Base-by-base conservation (phyloP, 2,329 filamentous ascomycete genomes). In the Cercospora sp. region DNA sequence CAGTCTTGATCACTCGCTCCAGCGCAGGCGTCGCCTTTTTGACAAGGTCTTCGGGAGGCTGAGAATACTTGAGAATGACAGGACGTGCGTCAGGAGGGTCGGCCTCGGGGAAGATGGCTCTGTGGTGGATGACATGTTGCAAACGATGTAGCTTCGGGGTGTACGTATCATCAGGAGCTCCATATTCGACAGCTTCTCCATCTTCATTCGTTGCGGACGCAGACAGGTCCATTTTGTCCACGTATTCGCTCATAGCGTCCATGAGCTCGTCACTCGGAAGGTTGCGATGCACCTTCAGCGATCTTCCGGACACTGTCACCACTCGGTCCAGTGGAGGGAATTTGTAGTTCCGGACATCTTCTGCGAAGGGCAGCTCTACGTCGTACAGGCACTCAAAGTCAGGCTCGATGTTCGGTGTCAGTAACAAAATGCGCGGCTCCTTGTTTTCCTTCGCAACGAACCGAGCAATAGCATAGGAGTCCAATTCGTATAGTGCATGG, bases 291-390 rank as follows among this genome's bases (percentile, higher is more conserved):
- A 94, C 89, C 10, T 87, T 91, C 60, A 97, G 82, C 8, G 87
- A 86, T 71, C 92, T 91, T 0, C 94, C 94, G 10, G 89, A 93
- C n/a, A 96, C 86, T 0, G 94, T 97, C 68, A 97, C 82, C 30
- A 98, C 90, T 69, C 88, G 91, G 77, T 97, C 94, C 10, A 99
- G 82, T 0, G 94, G 92, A 5, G 95, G 93, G 72, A 99, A 99
- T 67, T 89, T 90, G 78, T 97, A 98, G n/a, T 86, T 86, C 39
- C 95, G 88, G 59, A 97, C 85, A 76, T 99, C 95, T 81, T 99
- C 95, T 2, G 93, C 90, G 75, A 97, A 99, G 0, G 95, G 95
- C 5, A 98, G 83, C 39, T 95, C 93, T 1, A 96, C 86, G 76
- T 99, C 95, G 70, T 97, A 89, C 1, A 99, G 84, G 73, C 92